These are phyloP conservation scores for Tolypocladium paradoxum DNA, from an alignment of 2,329 filamentous ascomycete species.

Conservation along the genomic window DNA sequence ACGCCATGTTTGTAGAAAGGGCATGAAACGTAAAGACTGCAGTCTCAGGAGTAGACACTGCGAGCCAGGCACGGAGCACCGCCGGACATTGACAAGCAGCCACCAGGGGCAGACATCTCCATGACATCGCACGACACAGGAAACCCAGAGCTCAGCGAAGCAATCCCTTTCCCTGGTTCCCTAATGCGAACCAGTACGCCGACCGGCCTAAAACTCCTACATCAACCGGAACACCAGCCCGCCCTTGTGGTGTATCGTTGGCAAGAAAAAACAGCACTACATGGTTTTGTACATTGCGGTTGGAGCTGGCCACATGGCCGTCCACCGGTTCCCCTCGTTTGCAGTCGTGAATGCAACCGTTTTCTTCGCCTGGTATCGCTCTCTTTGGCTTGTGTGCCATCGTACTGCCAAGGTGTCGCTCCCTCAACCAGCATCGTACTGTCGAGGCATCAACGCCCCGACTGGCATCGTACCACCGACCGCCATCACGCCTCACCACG, in stretches of 20 bases:
- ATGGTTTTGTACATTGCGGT: neutral
- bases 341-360: neutral
- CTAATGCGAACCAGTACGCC: neutral
- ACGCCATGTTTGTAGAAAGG: too few species aligned
- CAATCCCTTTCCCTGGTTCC: neutral
- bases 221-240: slow-evolving; percentile 1
- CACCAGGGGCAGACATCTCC: too few species aligned
- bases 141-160: neutral
- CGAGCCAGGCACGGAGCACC: too few species aligned
- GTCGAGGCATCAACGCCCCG: neutral
- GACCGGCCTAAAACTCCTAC: neutral
- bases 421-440: too few species aligned
- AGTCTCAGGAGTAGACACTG: too few species aligned
- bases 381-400: neutral
- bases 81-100: too few species aligned
- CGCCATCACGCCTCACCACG: neutral
- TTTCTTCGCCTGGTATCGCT: neutral
- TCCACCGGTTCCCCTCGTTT: neutral
- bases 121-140: too few species aligned
- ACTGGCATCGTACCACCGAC: neutral
- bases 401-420: neutral
- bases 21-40: too few species aligned
- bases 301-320: neutral
- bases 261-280: neutral
- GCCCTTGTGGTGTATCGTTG: neutral